Percentiles rank a stretch among this genome's conserved stretches.
These are phyloP conservation scores for Termitomyces sp. DNA, from an alignment of 1,284 basidiomycete genomes.

Conservation along the genomic window DNA sequence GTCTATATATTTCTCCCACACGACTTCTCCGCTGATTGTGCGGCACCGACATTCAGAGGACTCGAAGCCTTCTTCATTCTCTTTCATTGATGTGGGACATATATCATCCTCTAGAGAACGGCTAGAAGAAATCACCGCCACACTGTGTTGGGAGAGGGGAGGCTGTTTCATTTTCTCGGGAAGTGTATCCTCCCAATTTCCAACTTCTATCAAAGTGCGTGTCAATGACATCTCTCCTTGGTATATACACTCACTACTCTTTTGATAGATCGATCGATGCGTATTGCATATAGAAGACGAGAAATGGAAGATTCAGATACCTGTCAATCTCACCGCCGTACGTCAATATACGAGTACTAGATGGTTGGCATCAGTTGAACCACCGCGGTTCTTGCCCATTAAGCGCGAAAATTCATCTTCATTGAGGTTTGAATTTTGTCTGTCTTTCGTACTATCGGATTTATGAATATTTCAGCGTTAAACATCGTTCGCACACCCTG, in stretches of 20 bases:
- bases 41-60: constrained; percentile 31
- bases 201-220: constrained; percentile 44
- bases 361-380: constrained; percentile 55
- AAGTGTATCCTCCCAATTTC: constrained; percentile 42
- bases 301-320: constrained; percentile 60
- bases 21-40: constrained; percentile 42
- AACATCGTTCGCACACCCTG: constrained; percentile 57
- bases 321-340: constrained; percentile 37
- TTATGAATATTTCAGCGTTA: constrained; percentile 43
- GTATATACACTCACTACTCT: background rate
- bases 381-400: constrained; percentile 47
- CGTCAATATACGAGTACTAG: constrained; percentile 30
- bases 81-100: constrained; percentile 39
- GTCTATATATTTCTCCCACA: constrained; percentile 50
- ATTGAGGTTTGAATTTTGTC: constrained; percentile 39
- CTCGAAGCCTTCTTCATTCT: constrained; percentile 21
- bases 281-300: constrained; percentile 49
- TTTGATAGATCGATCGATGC: constrained; percentile 45
- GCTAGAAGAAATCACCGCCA: constrained; percentile 25
- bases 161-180: constrained; percentile 53
- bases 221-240: constrained; percentile 12
- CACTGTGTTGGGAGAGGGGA: constrained; percentile 54
- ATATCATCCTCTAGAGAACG: constrained; percentile 23
- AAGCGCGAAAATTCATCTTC: constrained; percentile 42
- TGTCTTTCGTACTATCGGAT: constrained; percentile 1